phyloP scores from a whole-genome alignment of 306 rosid species.

The Lathyrus oleraceus region DNA sequence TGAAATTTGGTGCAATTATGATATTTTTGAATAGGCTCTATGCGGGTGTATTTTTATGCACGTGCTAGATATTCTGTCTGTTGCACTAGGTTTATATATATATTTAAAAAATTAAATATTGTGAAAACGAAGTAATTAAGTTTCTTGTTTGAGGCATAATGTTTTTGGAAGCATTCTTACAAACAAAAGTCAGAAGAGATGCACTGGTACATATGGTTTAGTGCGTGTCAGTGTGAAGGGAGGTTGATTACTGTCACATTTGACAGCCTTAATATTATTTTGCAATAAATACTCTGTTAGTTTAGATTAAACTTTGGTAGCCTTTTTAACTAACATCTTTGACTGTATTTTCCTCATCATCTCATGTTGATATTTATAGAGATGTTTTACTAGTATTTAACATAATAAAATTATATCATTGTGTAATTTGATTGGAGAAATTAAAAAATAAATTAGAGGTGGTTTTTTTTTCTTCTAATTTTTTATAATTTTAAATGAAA shows the following conservation, averaged over 20 bases:
- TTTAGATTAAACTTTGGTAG: constrained; percentile 12
- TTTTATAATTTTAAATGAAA: too few species aligned
- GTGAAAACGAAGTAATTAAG: not conserved
- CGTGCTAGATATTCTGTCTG: constrained; percentile 60
- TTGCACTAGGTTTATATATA: constrained; percentile 33
- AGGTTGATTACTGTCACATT: constrained; percentile 38
- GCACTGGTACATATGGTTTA: constrained; percentile 31
- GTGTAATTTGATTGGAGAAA: too few species aligned
- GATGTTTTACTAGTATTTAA: too few species aligned
- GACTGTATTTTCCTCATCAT: constrained; percentile 25
- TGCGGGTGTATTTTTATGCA: constrained; percentile 62
- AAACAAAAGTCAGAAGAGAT: constrained; percentile 3
- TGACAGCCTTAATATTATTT: constrained; percentile 36
- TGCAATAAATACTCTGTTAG: constrained; percentile 20
- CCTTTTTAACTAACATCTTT: constrained; percentile 43
- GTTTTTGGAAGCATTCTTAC: constrained; percentile 56
- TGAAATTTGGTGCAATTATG: not conserved
- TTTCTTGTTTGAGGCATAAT: constrained; percentile 3
- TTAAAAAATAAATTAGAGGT: too few species aligned
- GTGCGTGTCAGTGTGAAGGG: constrained; percentile 43
- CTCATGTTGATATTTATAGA: not conserved
- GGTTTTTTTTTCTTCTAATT: too few species aligned
- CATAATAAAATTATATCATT: too few species aligned
- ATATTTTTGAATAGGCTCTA: constrained; percentile 39
- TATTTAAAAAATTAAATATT: not conserved